Percentiles rank a stretch among this genome's conserved stretches.
These are phyloP conservation scores for Cercospora zeae-maydis DNA, from an alignment of 2,329 filamentous ascomycete species.

Conservation along the genomic window DNA sequence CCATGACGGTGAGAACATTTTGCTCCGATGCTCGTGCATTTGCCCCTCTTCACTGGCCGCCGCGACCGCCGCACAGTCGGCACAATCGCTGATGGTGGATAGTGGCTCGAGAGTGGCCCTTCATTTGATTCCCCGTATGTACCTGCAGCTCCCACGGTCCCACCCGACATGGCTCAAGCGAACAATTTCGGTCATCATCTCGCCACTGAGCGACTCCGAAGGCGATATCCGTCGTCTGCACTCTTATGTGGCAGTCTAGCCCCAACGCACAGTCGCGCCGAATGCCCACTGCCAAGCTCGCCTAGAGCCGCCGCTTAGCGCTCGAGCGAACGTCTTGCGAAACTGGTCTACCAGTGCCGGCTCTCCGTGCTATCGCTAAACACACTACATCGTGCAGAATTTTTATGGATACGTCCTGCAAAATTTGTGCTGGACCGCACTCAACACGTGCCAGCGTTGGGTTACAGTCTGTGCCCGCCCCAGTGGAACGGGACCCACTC, in stretches of 20 bases:
- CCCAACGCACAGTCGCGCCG: neutral
- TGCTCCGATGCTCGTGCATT: neutral
- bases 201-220: neutral
- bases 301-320: conserved; percentile 11
- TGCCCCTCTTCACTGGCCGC: neutral
- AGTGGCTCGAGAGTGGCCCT: neutral
- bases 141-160: neutral
- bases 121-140: neutral
- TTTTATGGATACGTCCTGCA: conserved; percentile 5
- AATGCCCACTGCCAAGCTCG: neutral
- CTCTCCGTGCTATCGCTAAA: neutral
- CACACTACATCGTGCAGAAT: conserved; percentile 2
- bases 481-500: neutral
- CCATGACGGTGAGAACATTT: neutral
- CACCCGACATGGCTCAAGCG: neutral
- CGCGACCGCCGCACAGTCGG: neutral
- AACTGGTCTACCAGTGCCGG: conserved; percentile 1
- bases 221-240: neutral
- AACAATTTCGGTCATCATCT: neutral
- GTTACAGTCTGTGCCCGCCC: conserved; percentile 4
- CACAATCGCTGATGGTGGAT: too few relatives aligned
- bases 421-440: conserved; percentile 14
- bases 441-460: conserved; percentile 15
- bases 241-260: neutral
- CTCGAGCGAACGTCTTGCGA: neutral